These are phyloP conservation scores for Chlamydomonas sphaeroides DNA, from an alignment of 139 green algal species.

Conservation along the genomic window DNA sequence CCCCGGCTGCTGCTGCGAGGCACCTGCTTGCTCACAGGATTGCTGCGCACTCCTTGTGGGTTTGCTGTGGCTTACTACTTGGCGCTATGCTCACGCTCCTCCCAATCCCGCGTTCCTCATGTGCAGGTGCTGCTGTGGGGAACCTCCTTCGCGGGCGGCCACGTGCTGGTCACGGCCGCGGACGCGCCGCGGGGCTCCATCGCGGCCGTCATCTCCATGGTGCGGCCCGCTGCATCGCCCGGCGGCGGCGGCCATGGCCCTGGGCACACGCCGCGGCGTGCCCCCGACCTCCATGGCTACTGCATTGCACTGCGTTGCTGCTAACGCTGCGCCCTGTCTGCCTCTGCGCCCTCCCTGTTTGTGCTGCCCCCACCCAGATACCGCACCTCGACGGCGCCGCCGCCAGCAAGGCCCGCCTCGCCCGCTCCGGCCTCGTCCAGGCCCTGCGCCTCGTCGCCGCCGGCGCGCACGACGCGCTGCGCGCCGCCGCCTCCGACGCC, in stretches of 20 bases:
- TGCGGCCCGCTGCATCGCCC: not conserved
- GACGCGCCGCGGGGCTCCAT: not conserved
- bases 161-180: conserved; percentile 54
- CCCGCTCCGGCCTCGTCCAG: not conserved
- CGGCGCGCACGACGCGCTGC: conserved; percentile 27
- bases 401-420: not conserved
- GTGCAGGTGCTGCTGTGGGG: conserved; percentile 65
- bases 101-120: too few relatives aligned
- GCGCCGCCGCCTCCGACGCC: not conserved
- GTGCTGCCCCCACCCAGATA: conserved; percentile 16
- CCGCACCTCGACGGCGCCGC: conserved; percentile 39
- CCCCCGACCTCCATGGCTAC: too few relatives aligned
- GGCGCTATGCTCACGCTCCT: too few relatives aligned
- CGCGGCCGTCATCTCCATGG: conserved; percentile 51
- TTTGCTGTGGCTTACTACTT: too few relatives aligned
- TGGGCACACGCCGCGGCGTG: not conserved
- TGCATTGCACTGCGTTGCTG: not conserved
- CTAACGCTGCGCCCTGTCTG: not conserved
- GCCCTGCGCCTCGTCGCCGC: not conserved
- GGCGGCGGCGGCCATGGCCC: not conserved
- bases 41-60: too few relatives aligned
- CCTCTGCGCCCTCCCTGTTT: not conserved
- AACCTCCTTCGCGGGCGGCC: conserved; percentile 60
- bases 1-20: too few relatives aligned
- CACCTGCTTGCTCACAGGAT: too few relatives aligned